Evolutionary conservation across 768 basidiomycete species (phyloP), one percentile per base, ranked within the genome.

Genomic region (Cubamyces lactineus): DNA sequence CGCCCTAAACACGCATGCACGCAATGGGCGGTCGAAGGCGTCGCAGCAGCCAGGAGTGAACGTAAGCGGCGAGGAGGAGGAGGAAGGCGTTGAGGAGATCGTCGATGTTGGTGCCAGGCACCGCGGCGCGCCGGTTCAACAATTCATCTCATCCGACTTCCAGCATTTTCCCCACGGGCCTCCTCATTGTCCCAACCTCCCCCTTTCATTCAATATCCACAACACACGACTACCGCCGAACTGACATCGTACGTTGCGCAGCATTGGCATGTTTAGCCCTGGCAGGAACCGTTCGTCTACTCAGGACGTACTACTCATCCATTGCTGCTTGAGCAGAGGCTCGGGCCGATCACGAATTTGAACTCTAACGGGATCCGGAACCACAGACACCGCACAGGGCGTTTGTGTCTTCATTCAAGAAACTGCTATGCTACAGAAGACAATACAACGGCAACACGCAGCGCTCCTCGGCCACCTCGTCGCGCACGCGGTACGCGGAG

Each of bases 391-490:
- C 59, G 45, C 59, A 34, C 59, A 50, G 9, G 38, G 21, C 40
- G 52, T 53, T 47, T 45, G 46, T 47, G 45, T 53, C 15, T 60
- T 52, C 58, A 59, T 59, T 60, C 59, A 47, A 47, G 9, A 6
- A 34, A 34, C 43, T 30, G 17, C 42, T 52, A 47, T 53, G 59
- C 59, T 60, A 60, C 52, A 60, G n/a, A 38, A 53, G 28, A 38
- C 40, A 60, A 28, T 46, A 60, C 39, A 23, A 55, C 5, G 26
- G 19, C 26, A 28, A 54, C 52, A 15, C 52, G 41, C 59, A 49
- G 52, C 53, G 59, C 52, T 38, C 52, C 38, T 41, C 53, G 39
- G 53, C 23, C 28, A 24, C 41, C 38, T 30, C 46, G 24, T 15
- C 17, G 13, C 43, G 46, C 45, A 38, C 50, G n/a, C 50, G 41